Evolutionary conservation across 257 asterid genomes (phyloP), one percentile per base, ranked within the genome.

Genomic region (Salvia splendens): DNA sequence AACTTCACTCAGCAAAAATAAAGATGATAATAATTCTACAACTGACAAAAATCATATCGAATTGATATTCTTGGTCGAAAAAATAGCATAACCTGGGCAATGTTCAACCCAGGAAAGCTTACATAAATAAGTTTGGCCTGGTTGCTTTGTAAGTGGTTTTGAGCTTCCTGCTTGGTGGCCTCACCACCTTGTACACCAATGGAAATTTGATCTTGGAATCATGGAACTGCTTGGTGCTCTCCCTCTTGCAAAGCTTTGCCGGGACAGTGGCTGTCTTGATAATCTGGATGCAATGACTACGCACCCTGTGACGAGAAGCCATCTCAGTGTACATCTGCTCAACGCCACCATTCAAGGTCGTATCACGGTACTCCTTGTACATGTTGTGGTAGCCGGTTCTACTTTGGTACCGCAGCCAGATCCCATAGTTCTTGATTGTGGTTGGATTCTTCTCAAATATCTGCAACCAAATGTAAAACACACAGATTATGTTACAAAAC

Each of bases 101-200:
- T 0, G 4, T 50, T 0, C 42, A 41, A 15, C 6, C 4, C 55
- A 35, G 12, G 56, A 38, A 53, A 45, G 8, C 12, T 64, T 63
- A 72, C 71, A 72, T 55, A 14, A 72, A 72, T 42, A 72, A 33
- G 59, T 72, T 72, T 4, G 73, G 74, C 69, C 48, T 61, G 47
- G 72, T 28, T 33, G 80, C 76, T 61, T 75, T 75, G 65, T 64
- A 75, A 11, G 80, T 76, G 17, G 81, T 77, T 67, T 77, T 77
- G 59, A 77, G 81, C 77, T 77, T 77, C 74, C 77, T 66, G 45
- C 51, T 42, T 9, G 74, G 74, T 14, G 77, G 81, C 81, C 81
- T 77, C 16, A 77, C 81, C 77, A 61, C 64, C 64, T 49, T 71
- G 20, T 47, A 52, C 33, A 77, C 68, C 77, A 77, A 57, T 0